Conservation (phyloP, 768 basidiomycete species). For the Panellus pusillus region DNA sequence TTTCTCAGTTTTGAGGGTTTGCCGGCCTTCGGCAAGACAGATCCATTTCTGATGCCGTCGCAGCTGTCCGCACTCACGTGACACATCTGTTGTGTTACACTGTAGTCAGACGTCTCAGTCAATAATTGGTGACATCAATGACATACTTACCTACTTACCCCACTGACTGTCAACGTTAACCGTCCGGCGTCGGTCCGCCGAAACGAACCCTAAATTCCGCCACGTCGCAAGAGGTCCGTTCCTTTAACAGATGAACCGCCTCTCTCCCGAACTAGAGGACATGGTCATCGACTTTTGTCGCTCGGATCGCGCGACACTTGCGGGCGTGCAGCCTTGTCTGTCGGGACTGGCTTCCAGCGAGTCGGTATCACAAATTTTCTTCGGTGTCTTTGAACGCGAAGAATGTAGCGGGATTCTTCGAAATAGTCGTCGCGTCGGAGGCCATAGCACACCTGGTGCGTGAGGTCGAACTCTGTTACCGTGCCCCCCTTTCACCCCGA, state of each 20-base stretch:
- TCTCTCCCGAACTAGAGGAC: conserved; percentile 22
- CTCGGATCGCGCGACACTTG: conserved; percentile 15
- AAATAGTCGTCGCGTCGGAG: background rate
- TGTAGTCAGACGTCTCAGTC: too few relatives aligned
- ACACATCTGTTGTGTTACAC: too few relatives aligned
- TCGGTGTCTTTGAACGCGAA: conserved; percentile 5
- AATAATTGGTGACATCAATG: too few relatives aligned
- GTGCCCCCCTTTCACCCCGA: background rate
- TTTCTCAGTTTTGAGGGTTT: too few relatives aligned
- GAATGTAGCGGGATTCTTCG: conserved; percentile 1
- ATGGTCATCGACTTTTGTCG: conserved; percentile 20
- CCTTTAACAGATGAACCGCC: conserved; percentile 7
- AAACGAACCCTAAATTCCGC: too few relatives aligned
- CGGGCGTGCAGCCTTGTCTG: conserved; percentile 22
- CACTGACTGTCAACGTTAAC: too few relatives aligned
- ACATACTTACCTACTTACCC: too few relatives aligned
- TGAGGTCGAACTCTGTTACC: conserved; percentile 9
- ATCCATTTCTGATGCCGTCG: too few relatives aligned
- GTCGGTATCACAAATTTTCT: conserved; percentile 21
- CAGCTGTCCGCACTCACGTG: too few relatives aligned
- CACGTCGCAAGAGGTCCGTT: too few relatives aligned
- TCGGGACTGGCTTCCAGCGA: conserved; percentile 17
- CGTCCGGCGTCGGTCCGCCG: too few relatives aligned
- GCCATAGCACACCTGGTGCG: conserved; percentile 1
- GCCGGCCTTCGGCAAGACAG: too few relatives aligned